Percentiles rank a stretch among this genome's conserved stretches.
phyloP scores from a whole-genome alignment of 148 eudicot genomes.

The Vaccinium darrowii region DNA sequence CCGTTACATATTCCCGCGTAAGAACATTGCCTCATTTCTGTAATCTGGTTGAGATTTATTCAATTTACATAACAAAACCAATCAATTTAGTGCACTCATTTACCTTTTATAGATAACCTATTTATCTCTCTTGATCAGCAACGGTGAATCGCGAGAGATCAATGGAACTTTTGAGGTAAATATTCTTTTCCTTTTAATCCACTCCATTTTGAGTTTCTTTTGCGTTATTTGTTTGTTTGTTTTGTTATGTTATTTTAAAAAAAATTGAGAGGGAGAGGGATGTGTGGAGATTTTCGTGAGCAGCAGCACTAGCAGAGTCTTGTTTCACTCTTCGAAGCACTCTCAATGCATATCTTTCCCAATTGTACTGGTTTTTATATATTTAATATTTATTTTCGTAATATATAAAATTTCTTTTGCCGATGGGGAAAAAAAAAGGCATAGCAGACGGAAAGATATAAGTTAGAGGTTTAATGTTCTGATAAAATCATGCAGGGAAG shows the following conservation, averaged over 20 bases:
- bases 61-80: neutral
- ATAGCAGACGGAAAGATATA: neutral
- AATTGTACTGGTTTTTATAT: no score
- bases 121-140: constrained; percentile 18
- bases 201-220: neutral
- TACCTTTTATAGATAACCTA: neutral
- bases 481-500: constrained; percentile 15
- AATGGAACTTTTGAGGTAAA: constrained; percentile 23
- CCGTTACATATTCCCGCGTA: constrained; percentile 64
- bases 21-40: constrained; percentile 2
- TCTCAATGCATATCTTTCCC: no score
- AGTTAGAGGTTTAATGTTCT: neutral
- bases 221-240: no score
- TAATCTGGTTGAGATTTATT: neutral
- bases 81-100: neutral
- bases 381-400: no score
- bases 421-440: no score
- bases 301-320: no score
- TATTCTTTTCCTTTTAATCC: neutral
- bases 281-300: no score
- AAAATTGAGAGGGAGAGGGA: no score
- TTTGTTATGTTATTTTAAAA: no score
- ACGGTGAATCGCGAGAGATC: constrained; percentile 14
- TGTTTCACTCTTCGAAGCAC: no score
- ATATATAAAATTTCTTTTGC: no score